Evolutionary conservation across 805 yeast genomes (phyloP).

Genomic region (Zygosaccharomyces pseudorouxii): DNA sequence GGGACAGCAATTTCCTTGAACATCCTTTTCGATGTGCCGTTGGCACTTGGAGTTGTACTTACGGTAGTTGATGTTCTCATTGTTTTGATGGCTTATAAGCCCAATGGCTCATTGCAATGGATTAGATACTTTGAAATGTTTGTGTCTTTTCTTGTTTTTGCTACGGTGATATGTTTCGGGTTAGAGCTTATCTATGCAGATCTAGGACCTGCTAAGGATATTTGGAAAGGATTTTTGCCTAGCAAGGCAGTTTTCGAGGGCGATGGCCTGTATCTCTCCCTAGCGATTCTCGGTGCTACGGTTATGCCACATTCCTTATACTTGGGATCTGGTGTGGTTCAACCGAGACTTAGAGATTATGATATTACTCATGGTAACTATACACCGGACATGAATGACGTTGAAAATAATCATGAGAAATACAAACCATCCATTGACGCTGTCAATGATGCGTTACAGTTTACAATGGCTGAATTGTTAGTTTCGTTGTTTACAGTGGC

Average conservation of each 20-base stretch:
- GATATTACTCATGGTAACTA: slow-evolving; percentile 67
- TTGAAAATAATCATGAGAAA: slow-evolving; percentile 36
- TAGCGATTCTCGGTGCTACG: slow-evolving; percentile 89
- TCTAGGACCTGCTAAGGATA: slow-evolving; percentile 48
- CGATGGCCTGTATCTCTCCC: slow-evolving; percentile 67
- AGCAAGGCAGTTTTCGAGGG: slow-evolving; percentile 46
- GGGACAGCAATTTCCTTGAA: slow-evolving; percentile 96
- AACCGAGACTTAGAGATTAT: slow-evolving; percentile 73
- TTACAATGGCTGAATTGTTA: slow-evolving; percentile 76
- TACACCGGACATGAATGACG: slow-evolving; percentile 37
- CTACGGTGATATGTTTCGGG: slow-evolving; percentile 81
- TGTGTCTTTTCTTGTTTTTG: slow-evolving; percentile 70
- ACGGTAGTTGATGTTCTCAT: slow-evolving; percentile 84
- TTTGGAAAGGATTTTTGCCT: slow-evolving; percentile 66
- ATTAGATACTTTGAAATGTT: slow-evolving; percentile 77
- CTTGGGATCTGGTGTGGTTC: slow-evolving; percentile 85
- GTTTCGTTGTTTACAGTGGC: slow-evolving; percentile 86
- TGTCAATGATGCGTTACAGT: slow-evolving; percentile 72
- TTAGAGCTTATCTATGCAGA: slow-evolving; percentile 72
- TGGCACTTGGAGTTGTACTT: slow-evolving; percentile 75
- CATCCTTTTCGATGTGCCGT: slow-evolving; percentile 73
- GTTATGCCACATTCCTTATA: slow-evolving; percentile 93
- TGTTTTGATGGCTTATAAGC: slow-evolving; percentile 82
- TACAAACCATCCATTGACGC: slow-evolving; percentile 82
- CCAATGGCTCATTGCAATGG: slow-evolving; percentile 72